Evolutionary conservation across 805 yeast species (phyloP).

Genomic region (Candida succiphila): DNA sequence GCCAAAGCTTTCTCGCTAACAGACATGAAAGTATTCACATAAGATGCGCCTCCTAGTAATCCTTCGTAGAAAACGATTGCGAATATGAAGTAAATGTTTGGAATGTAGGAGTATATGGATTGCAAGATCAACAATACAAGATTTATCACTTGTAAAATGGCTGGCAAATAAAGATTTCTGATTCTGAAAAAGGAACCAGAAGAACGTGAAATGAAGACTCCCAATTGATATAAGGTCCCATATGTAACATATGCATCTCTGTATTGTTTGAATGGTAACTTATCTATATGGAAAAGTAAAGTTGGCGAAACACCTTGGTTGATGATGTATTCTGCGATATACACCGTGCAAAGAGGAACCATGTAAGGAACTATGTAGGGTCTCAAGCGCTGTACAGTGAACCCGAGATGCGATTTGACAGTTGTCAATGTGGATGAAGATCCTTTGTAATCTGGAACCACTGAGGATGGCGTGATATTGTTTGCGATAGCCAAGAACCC

Average conservation of each 20-base stretch:
- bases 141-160: constrained; percentile 60
- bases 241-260: constrained; percentile 88
- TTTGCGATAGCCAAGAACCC: not conserved
- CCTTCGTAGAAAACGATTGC: constrained; percentile 76
- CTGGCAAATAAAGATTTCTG: constrained; percentile 45
- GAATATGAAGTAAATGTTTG: constrained; percentile 54
- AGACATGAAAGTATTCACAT: constrained; percentile 77
- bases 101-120: constrained; percentile 47
- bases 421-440: not conserved
- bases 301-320: constrained; percentile 93
- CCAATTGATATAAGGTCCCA: constrained; percentile 83
- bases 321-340: constrained; percentile 76
- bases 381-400: constrained; percentile 24
- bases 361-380: constrained; percentile 56
- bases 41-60: constrained; percentile 80
- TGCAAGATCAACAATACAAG: constrained; percentile 50
- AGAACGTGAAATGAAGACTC: constrained; percentile 87
- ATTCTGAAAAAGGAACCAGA: constrained; percentile 61
- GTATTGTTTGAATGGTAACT: constrained; percentile 58
- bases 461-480: not conserved
- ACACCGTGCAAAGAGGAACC: constrained; percentile 78
- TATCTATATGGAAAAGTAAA: constrained; percentile 60
- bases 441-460: not conserved
- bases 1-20: constrained; percentile 51
- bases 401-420: constrained; percentile 9